Conservation (phyloP, 2,329 filamentous ascomycete species). For the Arthrobotrys conoides region DNA sequence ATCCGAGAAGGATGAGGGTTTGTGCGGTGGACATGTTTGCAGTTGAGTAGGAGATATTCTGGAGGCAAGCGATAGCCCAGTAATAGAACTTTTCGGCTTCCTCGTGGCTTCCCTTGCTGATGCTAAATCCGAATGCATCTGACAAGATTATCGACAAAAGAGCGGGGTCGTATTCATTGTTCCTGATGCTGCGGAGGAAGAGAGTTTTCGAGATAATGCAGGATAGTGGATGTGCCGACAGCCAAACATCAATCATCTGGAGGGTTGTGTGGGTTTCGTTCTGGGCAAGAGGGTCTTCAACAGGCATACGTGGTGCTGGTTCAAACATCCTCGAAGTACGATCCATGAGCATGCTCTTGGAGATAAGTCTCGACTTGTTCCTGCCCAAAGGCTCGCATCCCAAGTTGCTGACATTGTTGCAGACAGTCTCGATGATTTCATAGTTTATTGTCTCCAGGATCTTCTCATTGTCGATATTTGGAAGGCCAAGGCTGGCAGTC, state of each 20-base stretch:
- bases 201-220: slow-evolving; percentile 62
- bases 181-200: slow-evolving; percentile 59
- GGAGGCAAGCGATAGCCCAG: slow-evolving; percentile 55
- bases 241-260: slow-evolving; percentile 62
- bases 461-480: slow-evolving; percentile 59
- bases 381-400: slow-evolving; percentile 56
- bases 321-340: slow-evolving; percentile 57
- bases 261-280: slow-evolving; percentile 53
- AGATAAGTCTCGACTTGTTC: slow-evolving; percentile 56
- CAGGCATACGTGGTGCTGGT: slow-evolving; percentile 46
- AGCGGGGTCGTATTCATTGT: slow-evolving; percentile 56
- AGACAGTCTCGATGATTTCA: slow-evolving; percentile 59
- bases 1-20: slow-evolving; percentile 60
- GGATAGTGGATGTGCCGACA: slow-evolving; percentile 61
- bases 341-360: slow-evolving; percentile 58
- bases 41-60: slow-evolving; percentile 51
- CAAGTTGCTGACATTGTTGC: slow-evolving; percentile 58
- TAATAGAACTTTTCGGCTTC: slow-evolving; percentile 60
- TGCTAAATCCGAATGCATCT: slow-evolving; percentile 58
- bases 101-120: slow-evolving; percentile 49
- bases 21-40: slow-evolving; percentile 59
- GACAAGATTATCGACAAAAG: slow-evolving; percentile 60
- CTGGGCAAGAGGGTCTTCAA: slow-evolving; percentile 49
- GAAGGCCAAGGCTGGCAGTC: slow-evolving; percentile 50
- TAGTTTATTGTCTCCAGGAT: slow-evolving; percentile 60